Conservation (phyloP, 257 asterid species). For the Rehmannia glutinosa region DNA sequence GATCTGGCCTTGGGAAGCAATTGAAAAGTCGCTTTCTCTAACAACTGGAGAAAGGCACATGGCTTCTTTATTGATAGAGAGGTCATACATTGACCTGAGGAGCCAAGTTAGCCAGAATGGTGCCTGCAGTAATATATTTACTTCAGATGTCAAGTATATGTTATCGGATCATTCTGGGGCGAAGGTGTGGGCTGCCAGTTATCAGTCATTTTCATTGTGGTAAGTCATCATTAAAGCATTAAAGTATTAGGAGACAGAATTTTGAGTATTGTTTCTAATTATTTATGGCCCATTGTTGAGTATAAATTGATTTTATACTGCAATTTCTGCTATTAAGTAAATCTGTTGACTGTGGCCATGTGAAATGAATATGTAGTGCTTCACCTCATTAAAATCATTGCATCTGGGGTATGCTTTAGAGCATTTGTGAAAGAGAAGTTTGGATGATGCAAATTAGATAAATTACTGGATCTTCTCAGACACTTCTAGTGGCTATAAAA, state of each 20-base stretch:
- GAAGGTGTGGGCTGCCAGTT: constrained; percentile 84
- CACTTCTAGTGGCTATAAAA: not conserved
- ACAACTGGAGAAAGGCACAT: constrained; percentile 71
- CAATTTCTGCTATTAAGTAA: not conserved
- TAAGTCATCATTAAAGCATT: constrained; percentile 27
- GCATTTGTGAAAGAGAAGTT: not conserved
- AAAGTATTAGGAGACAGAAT: not conserved
- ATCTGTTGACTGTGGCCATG: not conserved
- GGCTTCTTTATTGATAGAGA: constrained; percentile 80
- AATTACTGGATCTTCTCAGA: constrained; percentile 1
- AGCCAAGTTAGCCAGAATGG: constrained; percentile 67
- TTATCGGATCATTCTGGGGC: constrained; percentile 68
- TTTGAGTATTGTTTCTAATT: not conserved
- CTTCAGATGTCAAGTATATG: constrained; percentile 76
- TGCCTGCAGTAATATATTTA: constrained; percentile 52
- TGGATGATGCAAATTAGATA: not conserved
- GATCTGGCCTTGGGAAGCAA: constrained; percentile 96
- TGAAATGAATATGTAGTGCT: not conserved
- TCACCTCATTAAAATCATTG: not conserved
- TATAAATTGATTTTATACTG: not conserved
- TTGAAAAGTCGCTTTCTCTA: constrained; percentile 68
- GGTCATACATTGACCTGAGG: constrained; percentile 83
- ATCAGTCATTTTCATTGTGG: constrained; percentile 83
- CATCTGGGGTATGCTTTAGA: not conserved
- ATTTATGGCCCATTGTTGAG: not conserved